Percentiles rank a stretch among this genome's conserved stretches.
Conservation (phyloP, 768 basidiomycete genomes). For the Solioccasus polychromus region DNA sequence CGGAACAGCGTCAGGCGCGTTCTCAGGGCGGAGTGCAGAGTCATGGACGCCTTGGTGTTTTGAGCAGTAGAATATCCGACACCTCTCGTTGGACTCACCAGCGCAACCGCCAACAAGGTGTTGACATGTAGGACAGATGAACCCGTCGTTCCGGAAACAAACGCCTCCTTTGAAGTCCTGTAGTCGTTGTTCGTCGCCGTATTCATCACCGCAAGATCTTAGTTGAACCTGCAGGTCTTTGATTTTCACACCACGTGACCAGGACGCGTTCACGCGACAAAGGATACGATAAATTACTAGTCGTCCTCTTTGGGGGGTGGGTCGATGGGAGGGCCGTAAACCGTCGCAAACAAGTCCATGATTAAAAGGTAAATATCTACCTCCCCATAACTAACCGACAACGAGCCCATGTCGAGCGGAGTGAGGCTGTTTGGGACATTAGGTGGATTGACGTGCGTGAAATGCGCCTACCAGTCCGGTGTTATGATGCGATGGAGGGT, state of each 20-base stretch:
- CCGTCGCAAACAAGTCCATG: too few relatives aligned
- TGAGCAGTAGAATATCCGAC: conserved; percentile 16
- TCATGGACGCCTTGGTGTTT: conserved; percentile 59
- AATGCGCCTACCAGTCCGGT: too few relatives aligned
- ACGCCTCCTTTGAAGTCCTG: conserved; percentile 78
- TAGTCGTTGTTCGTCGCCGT: conserved; percentile 44
- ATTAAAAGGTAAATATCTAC: too few relatives aligned
- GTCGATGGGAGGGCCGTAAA: too few relatives aligned
- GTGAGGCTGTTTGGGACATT: too few relatives aligned
- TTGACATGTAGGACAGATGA: conserved; percentile 70
- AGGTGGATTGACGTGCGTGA: too few relatives aligned
- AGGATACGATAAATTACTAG: too few relatives aligned
- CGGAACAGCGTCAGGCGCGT: conserved; percentile 44
- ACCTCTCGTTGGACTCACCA: conserved; percentile 44
- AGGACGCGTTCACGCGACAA: neutral
- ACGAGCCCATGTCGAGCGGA: too few relatives aligned
- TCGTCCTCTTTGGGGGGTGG: too few relatives aligned
- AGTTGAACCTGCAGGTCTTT: neutral
- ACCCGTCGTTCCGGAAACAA: conserved; percentile 73
- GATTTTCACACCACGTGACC: conserved; percentile 16
- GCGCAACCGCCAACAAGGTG: conserved; percentile 55
- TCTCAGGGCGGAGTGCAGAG: conserved; percentile 59
- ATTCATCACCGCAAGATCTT: too few relatives aligned
- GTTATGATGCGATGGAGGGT: too few relatives aligned
- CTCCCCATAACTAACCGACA: too few relatives aligned